These are phyloP conservation scores for Pharnaceum exiguum DNA, from an alignment of 148 eudicot genomes.

Conservation along the genomic window DNA sequence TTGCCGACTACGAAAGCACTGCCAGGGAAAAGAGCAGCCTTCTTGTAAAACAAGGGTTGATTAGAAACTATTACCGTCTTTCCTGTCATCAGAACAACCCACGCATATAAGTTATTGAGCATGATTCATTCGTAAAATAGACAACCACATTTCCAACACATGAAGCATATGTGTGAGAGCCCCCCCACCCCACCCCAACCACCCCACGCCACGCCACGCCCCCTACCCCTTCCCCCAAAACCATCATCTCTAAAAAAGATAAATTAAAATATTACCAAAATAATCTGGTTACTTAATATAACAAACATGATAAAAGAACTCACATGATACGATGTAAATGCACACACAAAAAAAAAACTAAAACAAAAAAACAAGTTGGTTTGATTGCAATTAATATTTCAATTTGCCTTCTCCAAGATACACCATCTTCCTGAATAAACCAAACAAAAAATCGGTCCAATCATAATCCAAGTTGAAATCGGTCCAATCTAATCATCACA, in stretches of 20 bases:
- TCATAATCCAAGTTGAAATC: no score
- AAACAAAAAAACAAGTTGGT: neutral
- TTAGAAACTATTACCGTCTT: constrained; percentile 80
- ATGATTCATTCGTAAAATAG: neutral
- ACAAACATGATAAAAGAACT: neutral
- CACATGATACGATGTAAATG: neutral
- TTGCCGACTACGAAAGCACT: constrained; percentile 94
- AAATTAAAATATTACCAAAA: no score
- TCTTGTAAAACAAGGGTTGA: constrained; percentile 92
- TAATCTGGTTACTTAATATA: no score
- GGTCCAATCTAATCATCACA: neutral
- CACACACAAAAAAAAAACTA: neutral
- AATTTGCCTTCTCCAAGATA: neutral
- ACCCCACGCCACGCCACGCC: no score
- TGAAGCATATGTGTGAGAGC: neutral
- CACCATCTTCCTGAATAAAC: neutral
- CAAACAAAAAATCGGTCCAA: neutral
- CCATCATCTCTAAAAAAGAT: no score
- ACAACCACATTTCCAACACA: neutral
- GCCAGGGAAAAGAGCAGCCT: constrained; percentile 95
- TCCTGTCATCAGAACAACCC: constrained; percentile 43
- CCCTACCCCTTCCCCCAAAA: no score
- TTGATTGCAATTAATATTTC: neutral
- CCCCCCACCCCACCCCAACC: neutral
- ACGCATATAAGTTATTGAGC: neutral